Percentiles rank a stretch among this genome's conserved stretches.
Conservation (phyloP, 2,329 filamentous ascomycete species). For the Calonectria montana region DNA sequence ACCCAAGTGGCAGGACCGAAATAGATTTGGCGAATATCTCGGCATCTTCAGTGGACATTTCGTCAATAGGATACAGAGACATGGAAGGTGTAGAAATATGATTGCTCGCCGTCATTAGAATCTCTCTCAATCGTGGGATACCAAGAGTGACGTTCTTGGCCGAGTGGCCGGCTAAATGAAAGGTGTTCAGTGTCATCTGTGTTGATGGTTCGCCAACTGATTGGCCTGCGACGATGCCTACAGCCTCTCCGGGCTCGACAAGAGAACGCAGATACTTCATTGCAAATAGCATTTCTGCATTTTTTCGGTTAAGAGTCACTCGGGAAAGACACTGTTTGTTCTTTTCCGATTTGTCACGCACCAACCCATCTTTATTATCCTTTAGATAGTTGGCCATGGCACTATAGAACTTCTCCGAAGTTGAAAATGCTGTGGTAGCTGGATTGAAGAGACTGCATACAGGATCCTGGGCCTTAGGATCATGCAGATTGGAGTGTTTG, state of each 20-base stretch:
- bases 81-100: conserved; percentile 92
- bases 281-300: conserved; percentile 85
- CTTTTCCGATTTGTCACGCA: conserved; percentile 58
- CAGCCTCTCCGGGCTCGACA: conserved; percentile 94
- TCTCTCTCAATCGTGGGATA: conserved; percentile 97
- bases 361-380: conserved; percentile 73
- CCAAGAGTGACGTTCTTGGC: conserved; percentile 98
- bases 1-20: conserved; percentile 83
- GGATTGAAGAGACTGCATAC: conserved; percentile 79
- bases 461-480: conserved; percentile 76
- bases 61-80: conserved; percentile 82
- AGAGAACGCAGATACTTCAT: conserved; percentile 94
- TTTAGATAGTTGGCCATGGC: conserved; percentile 82
- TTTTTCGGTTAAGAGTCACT: conserved; percentile 71
- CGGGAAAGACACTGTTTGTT: conserved; percentile 38
- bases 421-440: conserved; percentile 82
- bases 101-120: conserved; percentile 95
- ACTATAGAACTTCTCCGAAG: conserved; percentile 86
- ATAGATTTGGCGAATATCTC: conserved; percentile 92
- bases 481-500: conserved; percentile 73
- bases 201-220: conserved; percentile 97
- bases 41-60: conserved; percentile 75
- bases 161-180: conserved; percentile 98
- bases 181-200: conserved; percentile 99
- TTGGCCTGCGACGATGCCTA: conserved; percentile 96